These are phyloP conservation scores for Cupressus sempervirens DNA, from an alignment of 75 land plant genomes.

Conservation along the genomic window DNA sequence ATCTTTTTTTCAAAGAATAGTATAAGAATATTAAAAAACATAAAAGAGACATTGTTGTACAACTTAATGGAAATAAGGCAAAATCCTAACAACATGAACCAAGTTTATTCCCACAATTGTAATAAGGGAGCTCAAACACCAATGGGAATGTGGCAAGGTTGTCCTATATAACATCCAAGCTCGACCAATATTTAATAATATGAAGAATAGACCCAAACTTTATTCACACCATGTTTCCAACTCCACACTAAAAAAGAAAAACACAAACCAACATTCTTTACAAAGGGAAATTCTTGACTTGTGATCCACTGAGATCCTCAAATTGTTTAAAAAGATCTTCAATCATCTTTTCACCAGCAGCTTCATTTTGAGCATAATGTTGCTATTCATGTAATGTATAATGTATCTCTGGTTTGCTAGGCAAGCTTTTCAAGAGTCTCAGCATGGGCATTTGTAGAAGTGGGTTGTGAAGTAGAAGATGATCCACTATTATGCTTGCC, in stretches of 20 bases:
- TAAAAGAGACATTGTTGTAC: too few species aligned
- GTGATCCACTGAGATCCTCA: constrained; percentile 77
- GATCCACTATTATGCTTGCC: constrained; percentile 38
- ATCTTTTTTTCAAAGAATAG: too few species aligned
- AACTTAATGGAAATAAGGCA: too few species aligned
- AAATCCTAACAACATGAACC: too few species aligned
- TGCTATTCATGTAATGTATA: constrained; percentile 61
- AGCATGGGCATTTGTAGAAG: constrained; percentile 27
- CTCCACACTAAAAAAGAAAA: neutral
- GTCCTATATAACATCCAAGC: too few species aligned
- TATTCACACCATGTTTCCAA: too few species aligned
- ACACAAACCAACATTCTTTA: neutral
- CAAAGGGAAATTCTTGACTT: constrained; percentile 37
- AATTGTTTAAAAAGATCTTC: constrained; percentile 95
- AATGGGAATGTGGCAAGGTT: too few species aligned
- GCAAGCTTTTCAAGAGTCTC: constrained; percentile 87
- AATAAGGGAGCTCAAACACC: too few species aligned
- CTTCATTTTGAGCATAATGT: constrained; percentile 23
- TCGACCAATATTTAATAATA: too few species aligned
- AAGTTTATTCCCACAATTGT: too few species aligned
- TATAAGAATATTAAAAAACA: too few species aligned
- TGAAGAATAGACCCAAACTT: too few species aligned
- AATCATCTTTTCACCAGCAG: constrained; percentile 41
- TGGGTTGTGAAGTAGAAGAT: constrained; percentile 4
- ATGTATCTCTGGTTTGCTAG: constrained; percentile 78